Percentiles rank a stretch among this genome's conserved stretches.
phyloP scores from a whole-genome alignment of 208 protist genomes.

The Sergeia podlipaevii region DNA sequence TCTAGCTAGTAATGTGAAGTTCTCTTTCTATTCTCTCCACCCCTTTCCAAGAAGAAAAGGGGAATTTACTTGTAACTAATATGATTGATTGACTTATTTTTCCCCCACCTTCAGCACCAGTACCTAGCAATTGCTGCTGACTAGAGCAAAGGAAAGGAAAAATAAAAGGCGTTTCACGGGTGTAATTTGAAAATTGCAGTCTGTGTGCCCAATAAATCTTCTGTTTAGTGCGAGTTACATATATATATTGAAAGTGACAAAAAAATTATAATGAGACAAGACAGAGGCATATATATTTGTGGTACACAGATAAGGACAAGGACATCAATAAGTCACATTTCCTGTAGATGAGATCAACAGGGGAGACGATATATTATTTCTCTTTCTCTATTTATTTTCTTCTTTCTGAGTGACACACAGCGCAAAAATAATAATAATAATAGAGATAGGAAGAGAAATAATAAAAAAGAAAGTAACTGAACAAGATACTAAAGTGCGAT shows the following conservation, averaged over 20 bases:
- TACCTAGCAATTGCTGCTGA: background rate
- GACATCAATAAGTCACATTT: no score
- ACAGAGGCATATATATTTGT: no score
- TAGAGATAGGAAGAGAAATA: background rate
- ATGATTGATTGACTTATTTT: no score
- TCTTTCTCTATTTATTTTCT: no score
- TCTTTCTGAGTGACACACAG: no score
- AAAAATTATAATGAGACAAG: constrained; percentile 16
- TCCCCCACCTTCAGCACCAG: background rate
- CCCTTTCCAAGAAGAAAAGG: background rate
- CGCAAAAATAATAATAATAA: constrained; percentile 3
- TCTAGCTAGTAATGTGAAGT: background rate
- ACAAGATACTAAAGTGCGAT: background rate
- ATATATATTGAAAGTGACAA: background rate
- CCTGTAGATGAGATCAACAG: no score
- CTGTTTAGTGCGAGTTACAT: background rate
- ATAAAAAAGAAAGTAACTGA: constrained; percentile 2
- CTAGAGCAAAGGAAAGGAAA: background rate
- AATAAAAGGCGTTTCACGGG: background rate
- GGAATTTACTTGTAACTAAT: constrained; percentile 8
- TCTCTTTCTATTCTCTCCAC: background rate
- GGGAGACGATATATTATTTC: no score
- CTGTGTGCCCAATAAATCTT: no score
- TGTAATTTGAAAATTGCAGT: background rate
- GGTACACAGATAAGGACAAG: no score